phyloP scores from a whole-genome alignment of 75 land plant genomes.

The Picea glauca region DNA sequence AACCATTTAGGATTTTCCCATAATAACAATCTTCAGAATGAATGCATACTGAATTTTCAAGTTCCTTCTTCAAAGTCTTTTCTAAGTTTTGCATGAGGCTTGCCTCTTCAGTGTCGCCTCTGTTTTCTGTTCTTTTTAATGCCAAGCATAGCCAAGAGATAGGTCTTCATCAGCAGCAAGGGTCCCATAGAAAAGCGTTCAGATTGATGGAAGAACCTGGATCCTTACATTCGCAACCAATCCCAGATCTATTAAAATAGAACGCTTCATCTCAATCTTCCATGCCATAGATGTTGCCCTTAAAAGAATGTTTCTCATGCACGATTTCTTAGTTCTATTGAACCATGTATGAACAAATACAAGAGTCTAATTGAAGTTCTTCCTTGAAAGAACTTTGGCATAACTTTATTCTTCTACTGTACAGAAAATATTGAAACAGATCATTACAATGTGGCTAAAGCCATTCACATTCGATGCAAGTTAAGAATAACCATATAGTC shows the following conservation, averaged over 20 bases:
- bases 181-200: not conserved
- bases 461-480: not conserved
- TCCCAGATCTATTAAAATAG: not conserved
- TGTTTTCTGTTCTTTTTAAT: not conserved
- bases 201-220: not conserved
- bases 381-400: not conserved
- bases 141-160: not conserved
- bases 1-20: too few relatives aligned
- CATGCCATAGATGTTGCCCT: not conserved
- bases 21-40: not conserved
- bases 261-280: not conserved
- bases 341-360: not conserved
- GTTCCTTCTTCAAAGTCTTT: not conserved
- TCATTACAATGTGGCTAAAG: not conserved
- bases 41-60: not conserved
- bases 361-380: not conserved
- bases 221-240: not conserved
- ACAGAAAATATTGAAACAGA: not conserved
- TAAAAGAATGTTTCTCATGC: not conserved
- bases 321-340: not conserved
- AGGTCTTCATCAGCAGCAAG: not conserved
- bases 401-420: not conserved
- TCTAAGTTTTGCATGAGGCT: too few relatives aligned
- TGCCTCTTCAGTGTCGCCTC: not conserved
- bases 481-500: not conserved